Base-by-base conservation (phyloP, 2,329 filamentous ascomycete genomes). In the Botrytis aclada region DNA sequence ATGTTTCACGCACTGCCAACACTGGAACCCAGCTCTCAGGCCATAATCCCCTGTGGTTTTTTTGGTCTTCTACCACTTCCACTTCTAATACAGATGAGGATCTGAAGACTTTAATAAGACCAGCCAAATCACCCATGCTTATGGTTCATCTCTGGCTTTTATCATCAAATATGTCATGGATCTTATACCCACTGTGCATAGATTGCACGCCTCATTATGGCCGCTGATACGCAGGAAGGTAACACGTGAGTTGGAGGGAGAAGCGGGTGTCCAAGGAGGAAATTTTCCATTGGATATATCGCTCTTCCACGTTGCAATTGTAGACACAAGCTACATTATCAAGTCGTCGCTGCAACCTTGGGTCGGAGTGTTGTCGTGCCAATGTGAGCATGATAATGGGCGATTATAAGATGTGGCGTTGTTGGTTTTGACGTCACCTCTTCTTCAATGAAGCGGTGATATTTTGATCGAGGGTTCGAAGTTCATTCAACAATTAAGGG, bases 41-140 rank as follows among this genome's bases (percentile, higher is more conserved):
- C 92, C 78, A 84, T 39, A 39, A 8, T 16, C 74, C 86, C 96
- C 69, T 95, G 93, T 81, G 93, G 93, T 93, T 93, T 41, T 93
- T 93, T 69, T 92, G 91, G 18, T 94, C 91, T 0, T 91, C 95
- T 77, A 90, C 92, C 64, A 95, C 93, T 1, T 95, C 95, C 81
- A 95, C 92, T 3, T 90, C 92, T 5, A 93, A 91, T 75, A 91
- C 92, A 7, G 90, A 92, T 82, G 91, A 94, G 80, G 90, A 93
- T 75, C 92, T 93, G 14, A 95, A 95, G 83, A 93, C 93, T 14
- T 87, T 95, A 37, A 83, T 95, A 12, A 93, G 12, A 16, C 9
- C n/a, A 63, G 60, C 37, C 37, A 63, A 29, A 18, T 25, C 16
- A n/a, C 14, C n/a, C 51, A 56, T 56, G 51, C 25, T 54, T 54